A percentile compares a stretch with the other conserved stretches of the same genome.
Evolutionary conservation across 306 rosid species (phyloP).

Genomic region (Corylus americana): DNA sequence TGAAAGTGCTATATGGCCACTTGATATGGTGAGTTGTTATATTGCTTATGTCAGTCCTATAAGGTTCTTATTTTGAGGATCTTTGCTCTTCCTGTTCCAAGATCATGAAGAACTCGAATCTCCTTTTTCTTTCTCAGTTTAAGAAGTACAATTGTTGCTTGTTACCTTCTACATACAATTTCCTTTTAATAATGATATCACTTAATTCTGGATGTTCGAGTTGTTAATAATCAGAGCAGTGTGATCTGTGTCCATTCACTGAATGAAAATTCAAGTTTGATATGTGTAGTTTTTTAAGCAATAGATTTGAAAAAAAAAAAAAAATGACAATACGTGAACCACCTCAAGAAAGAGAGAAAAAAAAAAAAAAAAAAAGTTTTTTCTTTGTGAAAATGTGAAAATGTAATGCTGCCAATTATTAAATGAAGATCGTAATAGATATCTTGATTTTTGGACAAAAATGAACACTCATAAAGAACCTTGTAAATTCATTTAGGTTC

Average conservation of each 20-base stretch:
- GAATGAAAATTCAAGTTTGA: not conserved
- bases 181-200: not conserved
- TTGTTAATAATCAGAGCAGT: constrained; percentile 3
- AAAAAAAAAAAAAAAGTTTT: too few species aligned
- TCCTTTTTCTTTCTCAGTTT: constrained; percentile 1
- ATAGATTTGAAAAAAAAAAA: not conserved
- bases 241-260: not conserved
- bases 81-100: not conserved
- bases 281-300: not conserved
- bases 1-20: not conserved
- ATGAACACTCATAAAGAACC: not conserved
- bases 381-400: not conserved
- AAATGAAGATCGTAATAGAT: not conserved
- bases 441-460: not conserved
- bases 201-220: not conserved
- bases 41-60: not conserved
- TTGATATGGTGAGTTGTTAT: not conserved
- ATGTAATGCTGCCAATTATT: not conserved
- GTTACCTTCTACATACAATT: not conserved
- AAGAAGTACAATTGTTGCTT: not conserved
- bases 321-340: not conserved
- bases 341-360: not conserved
- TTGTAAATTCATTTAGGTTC: not conserved
- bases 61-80: constrained; percentile 3
- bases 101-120: not conserved